phyloP scores from a whole-genome alignment of 805 yeast genomes.

The Sugiyamaella americana region DNA sequence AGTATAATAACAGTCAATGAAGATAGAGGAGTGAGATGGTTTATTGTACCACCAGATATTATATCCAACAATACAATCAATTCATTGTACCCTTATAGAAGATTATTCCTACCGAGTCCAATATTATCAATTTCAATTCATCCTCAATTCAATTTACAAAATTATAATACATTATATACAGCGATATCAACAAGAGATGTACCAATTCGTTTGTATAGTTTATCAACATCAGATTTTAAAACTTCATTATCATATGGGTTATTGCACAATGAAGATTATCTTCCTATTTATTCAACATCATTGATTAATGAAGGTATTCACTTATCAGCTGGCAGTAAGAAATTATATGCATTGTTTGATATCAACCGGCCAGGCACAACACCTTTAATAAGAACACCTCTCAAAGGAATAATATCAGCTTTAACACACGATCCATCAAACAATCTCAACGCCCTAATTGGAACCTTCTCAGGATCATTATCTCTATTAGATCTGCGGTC shows the following conservation, averaged over 20 bases:
- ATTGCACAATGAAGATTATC: conserved; percentile 11
- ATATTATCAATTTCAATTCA: conserved; percentile 13
- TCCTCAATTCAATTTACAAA: conserved; percentile 16
- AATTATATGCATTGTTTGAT: conserved; percentile 14
- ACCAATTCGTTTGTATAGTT: conserved; percentile 20
- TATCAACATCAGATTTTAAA: conserved; percentile 5
- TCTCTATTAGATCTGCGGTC: background rate
- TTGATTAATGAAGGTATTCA: conserved; percentile 1
- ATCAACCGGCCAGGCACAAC: conserved; percentile 5
- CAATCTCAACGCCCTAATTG: conserved; percentile 4
- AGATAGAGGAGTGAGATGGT: conserved; percentile 19
- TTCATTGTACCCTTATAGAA: background rate
- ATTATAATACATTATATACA: conserved; percentile 11
- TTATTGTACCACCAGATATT: conserved; percentile 19
- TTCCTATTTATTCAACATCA: conserved; percentile 8
- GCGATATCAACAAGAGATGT: conserved; percentile 17
- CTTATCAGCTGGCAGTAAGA: conserved; percentile 13
- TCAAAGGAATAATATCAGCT: conserved; percentile 7
- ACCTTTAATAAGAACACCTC: background rate
- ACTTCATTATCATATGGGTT: conserved; percentile 3
- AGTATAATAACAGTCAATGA: conserved; percentile 18
- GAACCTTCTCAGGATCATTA: conserved; percentile 9
- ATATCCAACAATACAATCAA: conserved; percentile 2
- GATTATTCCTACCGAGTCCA: conserved; percentile 8
- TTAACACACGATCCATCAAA: conserved; percentile 2